Evolutionary conservation across 2,329 filamentous ascomycete species (phyloP).

Genomic region (Botryotinia calthae): DNA sequence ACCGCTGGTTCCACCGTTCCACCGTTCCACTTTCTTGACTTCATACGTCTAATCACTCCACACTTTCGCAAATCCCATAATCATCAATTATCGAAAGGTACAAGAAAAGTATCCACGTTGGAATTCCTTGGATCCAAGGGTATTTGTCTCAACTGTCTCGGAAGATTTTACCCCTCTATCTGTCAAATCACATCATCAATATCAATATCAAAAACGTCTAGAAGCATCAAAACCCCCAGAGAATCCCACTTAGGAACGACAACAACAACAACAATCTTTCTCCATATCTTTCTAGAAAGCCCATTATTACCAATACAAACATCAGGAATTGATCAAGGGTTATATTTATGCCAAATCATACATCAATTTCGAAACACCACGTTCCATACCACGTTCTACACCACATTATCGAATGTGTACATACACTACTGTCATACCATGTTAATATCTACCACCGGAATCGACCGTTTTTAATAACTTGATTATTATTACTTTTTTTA

Average conservation of each 20-base stretch:
- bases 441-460: conserved; percentile 25
- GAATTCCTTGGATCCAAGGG: not conserved
- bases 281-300: conserved; percentile 7
- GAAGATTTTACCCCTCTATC: conserved; percentile 4
- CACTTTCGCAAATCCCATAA: not conserved
- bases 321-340: not conserved
- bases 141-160: not conserved
- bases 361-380: conserved; percentile 23
- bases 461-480: conserved; percentile 19
- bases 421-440: conserved; percentile 20
- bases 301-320: not conserved
- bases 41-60: conserved; percentile 6
- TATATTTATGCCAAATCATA: conserved; percentile 26
- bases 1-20: not conserved
- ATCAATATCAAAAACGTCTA: not conserved
- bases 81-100: conserved; percentile 1
- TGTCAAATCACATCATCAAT: conserved; percentile 6
- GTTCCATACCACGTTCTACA: conserved; percentile 22
- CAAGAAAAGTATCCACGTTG: not conserved
- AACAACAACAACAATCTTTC: not conserved
- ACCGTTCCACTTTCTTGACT: conserved; percentile 8
- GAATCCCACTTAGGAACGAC: conserved; percentile 8
- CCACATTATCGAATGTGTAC: conserved; percentile 19
- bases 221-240: not conserved
- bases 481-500: conserved; percentile 18